Evolutionary conservation across 768 basidiomycete genomes (phyloP).

Genomic region (Lepiota venenata): DNA sequence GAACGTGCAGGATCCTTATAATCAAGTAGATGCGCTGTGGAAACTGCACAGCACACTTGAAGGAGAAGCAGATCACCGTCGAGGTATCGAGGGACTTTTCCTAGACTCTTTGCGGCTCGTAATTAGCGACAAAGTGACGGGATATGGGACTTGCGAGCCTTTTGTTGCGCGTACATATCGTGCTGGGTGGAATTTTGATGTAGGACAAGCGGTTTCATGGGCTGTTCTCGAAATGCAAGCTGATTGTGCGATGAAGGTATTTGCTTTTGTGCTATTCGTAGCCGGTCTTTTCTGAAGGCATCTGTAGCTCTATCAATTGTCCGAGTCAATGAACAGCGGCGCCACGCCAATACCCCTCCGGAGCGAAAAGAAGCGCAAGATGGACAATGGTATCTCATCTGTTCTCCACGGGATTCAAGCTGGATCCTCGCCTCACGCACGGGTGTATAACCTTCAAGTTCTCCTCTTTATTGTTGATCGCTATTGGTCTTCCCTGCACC

Average conservation of each 20-base stretch:
- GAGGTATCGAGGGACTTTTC: conserved; percentile 63
- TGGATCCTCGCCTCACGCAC: conserved; percentile 26
- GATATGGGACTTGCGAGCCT: conserved; percentile 26
- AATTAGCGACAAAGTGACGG: conserved; percentile 21
- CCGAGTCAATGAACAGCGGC: conserved; percentile 48
- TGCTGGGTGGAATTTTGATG: conserved; percentile 70
- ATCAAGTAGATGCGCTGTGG: conserved; percentile 44
- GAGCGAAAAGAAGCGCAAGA: conserved; percentile 46
- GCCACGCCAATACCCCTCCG: conserved; percentile 20
- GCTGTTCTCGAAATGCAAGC: conserved; percentile 75
- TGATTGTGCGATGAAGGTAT: conserved; percentile 54
- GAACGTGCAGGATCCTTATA: conserved; percentile 24
- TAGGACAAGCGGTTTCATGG: conserved; percentile 74
- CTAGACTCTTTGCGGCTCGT: conserved; percentile 65
- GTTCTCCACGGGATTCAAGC: conserved; percentile 50
- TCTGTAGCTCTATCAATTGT: conserved; percentile 57
- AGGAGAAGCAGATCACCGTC: conserved; percentile 59
- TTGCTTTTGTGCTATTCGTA: background rate
- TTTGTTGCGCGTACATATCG: conserved; percentile 69
- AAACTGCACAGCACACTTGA: conserved; percentile 55
- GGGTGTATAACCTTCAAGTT: conserved; percentile 61
- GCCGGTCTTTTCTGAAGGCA: conserved; percentile 1
- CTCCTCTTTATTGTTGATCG: conserved; percentile 83
- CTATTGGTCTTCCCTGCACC: conserved; percentile 67
- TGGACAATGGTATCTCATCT: conserved; percentile 56